A percentile compares a stretch with the other conserved stretches of the same genome.
Conservation (phyloP, 1,284 basidiomycete species). For the Rhodotorula sp. region DNA sequence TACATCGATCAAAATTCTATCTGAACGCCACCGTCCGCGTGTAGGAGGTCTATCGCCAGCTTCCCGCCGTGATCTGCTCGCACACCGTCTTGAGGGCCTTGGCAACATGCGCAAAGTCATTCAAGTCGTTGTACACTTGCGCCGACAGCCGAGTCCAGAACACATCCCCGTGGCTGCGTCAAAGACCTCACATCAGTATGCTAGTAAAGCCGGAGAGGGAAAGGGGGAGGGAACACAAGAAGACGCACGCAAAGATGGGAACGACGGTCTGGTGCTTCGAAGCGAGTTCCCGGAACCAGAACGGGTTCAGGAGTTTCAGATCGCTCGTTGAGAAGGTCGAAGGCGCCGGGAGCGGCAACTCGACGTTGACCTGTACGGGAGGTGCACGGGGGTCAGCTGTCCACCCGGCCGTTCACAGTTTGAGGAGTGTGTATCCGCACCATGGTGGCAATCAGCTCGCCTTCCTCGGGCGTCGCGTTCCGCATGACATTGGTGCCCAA, state of each 20-base stretch:
- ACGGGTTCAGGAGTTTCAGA: slow-evolving; percentile 5
- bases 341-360: slow-evolving; percentile 25
- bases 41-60: background rate
- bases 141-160: slow-evolving; percentile 37
- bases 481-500: slow-evolving; percentile 39
- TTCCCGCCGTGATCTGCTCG: slow-evolving; percentile 24
- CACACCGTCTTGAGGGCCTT: slow-evolving; percentile 45
- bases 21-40: too few species aligned
- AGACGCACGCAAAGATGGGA: slow-evolving; percentile 25
- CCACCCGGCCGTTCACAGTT: too few species aligned
- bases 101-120: slow-evolving; percentile 49
- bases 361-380: slow-evolving; percentile 36
- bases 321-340: slow-evolving; percentile 9
- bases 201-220: background rate
- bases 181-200: too few species aligned
- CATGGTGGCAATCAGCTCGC: slow-evolving; percentile 42
- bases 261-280: slow-evolving; percentile 25
- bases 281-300: slow-evolving; percentile 21
- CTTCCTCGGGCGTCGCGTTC: slow-evolving; percentile 28
- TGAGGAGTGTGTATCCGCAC: slow-evolving; percentile 18
- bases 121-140: slow-evolving; percentile 43
- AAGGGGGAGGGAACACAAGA: background rate
- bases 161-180: slow-evolving; percentile 43
- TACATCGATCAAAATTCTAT: too few species aligned
- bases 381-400: too few species aligned